phyloP scores from a whole-genome alignment of 139 green algal species.

The Pleodorina starrii region DNA sequence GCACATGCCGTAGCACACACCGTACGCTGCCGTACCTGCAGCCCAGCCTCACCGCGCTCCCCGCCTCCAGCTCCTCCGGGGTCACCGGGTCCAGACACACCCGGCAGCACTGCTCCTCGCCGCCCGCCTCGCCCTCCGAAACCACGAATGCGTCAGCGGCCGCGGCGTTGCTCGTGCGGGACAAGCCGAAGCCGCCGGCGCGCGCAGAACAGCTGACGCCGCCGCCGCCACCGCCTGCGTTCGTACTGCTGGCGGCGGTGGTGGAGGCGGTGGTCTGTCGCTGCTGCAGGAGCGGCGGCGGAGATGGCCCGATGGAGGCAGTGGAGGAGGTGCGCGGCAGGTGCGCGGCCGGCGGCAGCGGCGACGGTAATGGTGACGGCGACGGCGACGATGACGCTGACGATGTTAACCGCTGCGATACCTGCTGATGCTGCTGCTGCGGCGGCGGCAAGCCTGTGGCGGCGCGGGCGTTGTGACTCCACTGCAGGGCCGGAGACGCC shows the following conservation, averaged over 20 bases:
- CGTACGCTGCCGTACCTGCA: slow-evolving; percentile 28
- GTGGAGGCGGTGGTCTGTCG: not conserved
- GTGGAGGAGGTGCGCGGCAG: not conserved
- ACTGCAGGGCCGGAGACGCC: not conserved
- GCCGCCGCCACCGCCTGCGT: not conserved
- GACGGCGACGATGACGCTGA: not conserved
- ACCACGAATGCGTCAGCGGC: not conserved
- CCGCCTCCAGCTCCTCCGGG: not conserved
- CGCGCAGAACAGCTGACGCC: not conserved
- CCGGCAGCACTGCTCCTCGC: slow-evolving; percentile 37
- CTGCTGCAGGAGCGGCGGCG: slow-evolving; percentile 2
- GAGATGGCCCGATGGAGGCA: not conserved
- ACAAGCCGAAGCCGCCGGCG: not conserved
- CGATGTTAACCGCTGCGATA: not conserved
- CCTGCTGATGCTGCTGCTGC: not conserved
- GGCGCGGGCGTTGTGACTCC: not conserved
- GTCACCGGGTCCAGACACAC: slow-evolving; percentile 42
- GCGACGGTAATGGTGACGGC: not conserved
- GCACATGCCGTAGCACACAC: too few species aligned
- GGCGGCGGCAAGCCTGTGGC: not conserved
- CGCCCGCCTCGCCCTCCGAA: not conserved
- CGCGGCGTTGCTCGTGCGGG: not conserved
- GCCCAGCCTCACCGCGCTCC: slow-evolving; percentile 17
- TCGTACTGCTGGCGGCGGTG: not conserved
- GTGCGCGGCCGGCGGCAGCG: not conserved